phyloP scores from a whole-genome alignment of 2,329 filamentous ascomycete genomes.

The Mycosphaerella sp. region DNA sequence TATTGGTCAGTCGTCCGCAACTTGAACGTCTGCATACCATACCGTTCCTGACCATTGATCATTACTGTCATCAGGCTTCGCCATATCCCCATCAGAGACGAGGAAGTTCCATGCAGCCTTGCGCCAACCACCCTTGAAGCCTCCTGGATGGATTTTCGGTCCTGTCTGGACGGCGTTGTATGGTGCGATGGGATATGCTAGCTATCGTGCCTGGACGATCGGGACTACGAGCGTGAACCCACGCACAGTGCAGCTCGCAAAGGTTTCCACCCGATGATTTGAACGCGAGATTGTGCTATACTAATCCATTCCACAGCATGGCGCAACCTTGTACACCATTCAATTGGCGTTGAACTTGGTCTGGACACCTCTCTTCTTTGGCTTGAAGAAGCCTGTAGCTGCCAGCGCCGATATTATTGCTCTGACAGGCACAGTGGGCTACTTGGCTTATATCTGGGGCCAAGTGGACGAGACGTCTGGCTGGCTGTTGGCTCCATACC shows the following conservation, averaged over 20 bases:
- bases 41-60: neutral
- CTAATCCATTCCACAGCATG: conserved; percentile 38
- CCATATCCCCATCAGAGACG: conserved; percentile 53
- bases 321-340: conserved; percentile 74
- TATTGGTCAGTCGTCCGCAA: conserved; percentile 35
- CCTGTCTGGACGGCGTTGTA: conserved; percentile 56
- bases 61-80: conserved; percentile 47
- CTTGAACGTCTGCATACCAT: too few relatives aligned
- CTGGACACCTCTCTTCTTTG: conserved; percentile 94
- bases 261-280: conserved; percentile 5
- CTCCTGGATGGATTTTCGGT: conserved; percentile 53
- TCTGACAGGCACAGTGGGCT: conserved; percentile 64
- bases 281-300: neutral
- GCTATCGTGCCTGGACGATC: conserved; percentile 65
- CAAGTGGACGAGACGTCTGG: conserved; percentile 65
- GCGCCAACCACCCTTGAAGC: conserved; percentile 57
- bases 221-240: conserved; percentile 55
- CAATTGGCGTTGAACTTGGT: conserved; percentile 78
- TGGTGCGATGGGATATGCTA: conserved; percentile 77
- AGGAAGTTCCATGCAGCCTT: conserved; percentile 58
- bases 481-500: conserved; percentile 71
- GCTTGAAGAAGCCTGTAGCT: conserved; percentile 62
- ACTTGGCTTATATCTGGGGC: conserved; percentile 70
- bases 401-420: conserved; percentile 70
- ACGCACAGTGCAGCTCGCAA: conserved; percentile 52